Base-by-base conservation (phyloP, 306 rosid genomes). In the Medicago ruthenica region DNA sequence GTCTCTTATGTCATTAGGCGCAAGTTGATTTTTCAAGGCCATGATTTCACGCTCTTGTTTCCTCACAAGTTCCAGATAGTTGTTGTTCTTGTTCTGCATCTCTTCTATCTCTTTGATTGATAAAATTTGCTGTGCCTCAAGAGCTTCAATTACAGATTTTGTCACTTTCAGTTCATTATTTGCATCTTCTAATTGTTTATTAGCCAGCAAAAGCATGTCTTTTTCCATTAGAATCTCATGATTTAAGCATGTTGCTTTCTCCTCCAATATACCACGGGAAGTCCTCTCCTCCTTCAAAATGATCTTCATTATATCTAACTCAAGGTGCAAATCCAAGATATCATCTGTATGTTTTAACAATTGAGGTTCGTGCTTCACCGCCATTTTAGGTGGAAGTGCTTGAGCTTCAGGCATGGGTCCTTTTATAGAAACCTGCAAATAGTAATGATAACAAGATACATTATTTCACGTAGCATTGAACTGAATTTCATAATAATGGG, bases 211-310 rank as follows among this genome's bases (percentile, higher is more conserved):
- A 67, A 83, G 85, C 71, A 88, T 76, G 68, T 83, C 86, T 40
- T 73, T 83, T 34, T 81, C 83, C 67, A 78, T 74, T 34, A 85
- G 70, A 80, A 95, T 75, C 63, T 90, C 91, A 40, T 66, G 85
- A 83, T 68, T 85, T 75, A 88, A 83, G 89, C 76, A 73, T 59
- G 47, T 13, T 57, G 79, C 81, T 57, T 64, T 78, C 80, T 95
- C 92, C 84, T 90, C 97, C 85, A 84, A 58, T 18, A 81, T 76
- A 67, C 84, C 83, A 70, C 82, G 83, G 36, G 78, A 83, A 34
- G 80, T 77, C 83, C 85, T 85, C 84, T 87, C 97, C 84, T 95
- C 97, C 72, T 85, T 90, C 70, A 95, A 79, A 82, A 95, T 92
- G 75, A 90, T 87, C 88, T 90, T 95, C 9, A 86, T 39, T 78